Evolutionary conservation across 192 early-diverging fungal species (phyloP).

Genomic region (Mortierella hygrophila): DNA sequence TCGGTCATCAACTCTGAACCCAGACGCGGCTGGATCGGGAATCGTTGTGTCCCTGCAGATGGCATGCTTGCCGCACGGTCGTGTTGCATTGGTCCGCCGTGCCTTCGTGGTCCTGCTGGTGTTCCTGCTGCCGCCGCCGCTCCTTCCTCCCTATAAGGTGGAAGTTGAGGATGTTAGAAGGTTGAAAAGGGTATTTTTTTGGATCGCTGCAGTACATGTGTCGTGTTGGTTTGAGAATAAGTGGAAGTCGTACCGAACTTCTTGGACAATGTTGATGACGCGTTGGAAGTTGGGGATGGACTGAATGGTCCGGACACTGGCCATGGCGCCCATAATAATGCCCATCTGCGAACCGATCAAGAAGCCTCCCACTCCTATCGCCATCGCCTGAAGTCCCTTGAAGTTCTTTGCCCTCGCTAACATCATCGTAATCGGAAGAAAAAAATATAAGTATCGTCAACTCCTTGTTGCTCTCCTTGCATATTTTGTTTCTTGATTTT

Average conservation of each 20-base stretch:
- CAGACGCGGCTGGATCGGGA: constrained; percentile 21
- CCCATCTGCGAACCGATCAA: constrained; percentile 43
- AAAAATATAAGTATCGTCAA: not conserved
- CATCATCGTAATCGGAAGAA: not conserved
- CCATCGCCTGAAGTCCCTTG: constrained; percentile 24
- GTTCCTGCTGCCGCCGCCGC: constrained; percentile 1
- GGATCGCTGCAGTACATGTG: too few species aligned
- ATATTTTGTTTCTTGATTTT: too few species aligned
- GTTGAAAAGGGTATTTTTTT: not conserved
- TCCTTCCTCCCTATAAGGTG: constrained; percentile 16
- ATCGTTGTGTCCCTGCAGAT: constrained; percentile 30
- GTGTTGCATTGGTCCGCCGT: constrained; percentile 19
- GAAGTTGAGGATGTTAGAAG: not conserved
- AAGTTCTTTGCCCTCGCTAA: constrained; percentile 42
- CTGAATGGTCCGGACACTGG: constrained; percentile 46
- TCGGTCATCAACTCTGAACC: constrained; percentile 44
- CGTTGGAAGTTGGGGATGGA: constrained; percentile 50
- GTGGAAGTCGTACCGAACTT: constrained; percentile 26
- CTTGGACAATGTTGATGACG: constrained; percentile 41
- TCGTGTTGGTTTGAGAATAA: not conserved
- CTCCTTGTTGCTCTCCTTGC: not conserved
- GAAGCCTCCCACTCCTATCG: constrained; percentile 26
- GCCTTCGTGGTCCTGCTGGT: not conserved
- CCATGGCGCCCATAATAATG: constrained; percentile 39
- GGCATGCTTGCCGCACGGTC: constrained; percentile 23